Conservation (phyloP, 805 yeast genomes). For the Pichia cephalocereana region DNA sequence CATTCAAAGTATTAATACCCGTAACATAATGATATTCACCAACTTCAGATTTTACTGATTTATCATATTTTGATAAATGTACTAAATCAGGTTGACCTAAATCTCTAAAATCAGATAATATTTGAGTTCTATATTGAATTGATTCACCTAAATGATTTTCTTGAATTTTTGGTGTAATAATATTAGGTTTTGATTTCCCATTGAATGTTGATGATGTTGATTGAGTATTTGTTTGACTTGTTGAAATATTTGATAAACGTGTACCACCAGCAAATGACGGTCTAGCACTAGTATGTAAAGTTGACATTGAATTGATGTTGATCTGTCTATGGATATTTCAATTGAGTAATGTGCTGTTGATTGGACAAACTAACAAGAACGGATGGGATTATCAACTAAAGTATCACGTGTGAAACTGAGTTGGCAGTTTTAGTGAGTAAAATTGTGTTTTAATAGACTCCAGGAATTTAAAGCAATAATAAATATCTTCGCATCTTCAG, state of each 20-base stretch:
- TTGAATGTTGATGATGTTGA: not conserved
- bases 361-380: too few relatives aligned
- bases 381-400: too few relatives aligned
- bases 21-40: constrained; percentile 47
- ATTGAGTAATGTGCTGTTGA: too few relatives aligned
- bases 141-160: constrained; percentile 46
- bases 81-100: constrained; percentile 72
- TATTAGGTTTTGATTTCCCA: constrained; percentile 13
- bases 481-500: too few relatives aligned
- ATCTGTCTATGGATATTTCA: too few relatives aligned
- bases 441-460: too few relatives aligned
- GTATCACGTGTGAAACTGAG: too few relatives aligned
- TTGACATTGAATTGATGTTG: not conserved
- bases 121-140: constrained; percentile 38
- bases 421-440: too few relatives aligned
- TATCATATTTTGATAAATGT: constrained; percentile 38
- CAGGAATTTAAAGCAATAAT: too few relatives aligned
- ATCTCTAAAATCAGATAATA: constrained; percentile 36
- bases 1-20: constrained; percentile 44
- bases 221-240: not conserved
- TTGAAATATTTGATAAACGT: not conserved
- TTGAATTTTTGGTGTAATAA: constrained; percentile 27
- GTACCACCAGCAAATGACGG: not conserved
- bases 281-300: not conserved
- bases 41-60: constrained; percentile 35